Percentiles rank a stretch among this genome's conserved stretches.
These are phyloP conservation scores for Coniella lustricola DNA, from an alignment of 2,329 filamentous ascomycete species.

Conservation along the genomic window DNA sequence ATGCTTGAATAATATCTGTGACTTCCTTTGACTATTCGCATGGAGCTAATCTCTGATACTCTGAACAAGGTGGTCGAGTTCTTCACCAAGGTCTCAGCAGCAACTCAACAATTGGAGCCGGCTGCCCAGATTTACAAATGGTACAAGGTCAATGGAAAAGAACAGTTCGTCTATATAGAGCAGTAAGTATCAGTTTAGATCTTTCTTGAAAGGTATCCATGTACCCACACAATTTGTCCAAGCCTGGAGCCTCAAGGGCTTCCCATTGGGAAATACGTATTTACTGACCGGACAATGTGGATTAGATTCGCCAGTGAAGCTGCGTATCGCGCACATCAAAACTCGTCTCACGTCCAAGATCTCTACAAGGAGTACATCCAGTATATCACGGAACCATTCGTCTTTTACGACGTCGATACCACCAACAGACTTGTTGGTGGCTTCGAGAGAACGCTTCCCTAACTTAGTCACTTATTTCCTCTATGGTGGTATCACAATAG, in stretches of 20 bases:
- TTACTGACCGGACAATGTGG: not conserved
- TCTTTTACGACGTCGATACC: not conserved
- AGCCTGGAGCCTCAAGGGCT: no score
- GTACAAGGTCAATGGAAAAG: constrained; percentile 7
- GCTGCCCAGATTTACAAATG: constrained; percentile 5
- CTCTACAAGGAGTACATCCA: constrained; percentile 5
- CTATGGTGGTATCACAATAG: no score
- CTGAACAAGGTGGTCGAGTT: constrained; percentile 3
- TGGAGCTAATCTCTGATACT: not conserved
- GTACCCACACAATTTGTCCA: not conserved
- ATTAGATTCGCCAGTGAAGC: constrained; percentile 3
- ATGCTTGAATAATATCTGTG: not conserved
- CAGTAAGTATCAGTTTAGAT: not conserved
- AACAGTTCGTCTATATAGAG: constrained; percentile 5
- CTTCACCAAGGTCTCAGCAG: constrained; percentile 2
- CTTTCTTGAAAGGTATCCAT: not conserved
- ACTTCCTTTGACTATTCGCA: not conserved
- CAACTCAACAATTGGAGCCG: not conserved
- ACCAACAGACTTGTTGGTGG: not conserved
- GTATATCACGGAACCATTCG: constrained; percentile 6
- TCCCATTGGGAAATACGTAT: not conserved
- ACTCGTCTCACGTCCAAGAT: constrained; percentile 4
- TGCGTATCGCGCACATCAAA: constrained; percentile 4
- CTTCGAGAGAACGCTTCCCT: not conserved
- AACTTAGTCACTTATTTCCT: no score